phyloP scores from a whole-genome alignment of 2,329 filamentous ascomycete genomes.

The Hypoxylon sp. region DNA sequence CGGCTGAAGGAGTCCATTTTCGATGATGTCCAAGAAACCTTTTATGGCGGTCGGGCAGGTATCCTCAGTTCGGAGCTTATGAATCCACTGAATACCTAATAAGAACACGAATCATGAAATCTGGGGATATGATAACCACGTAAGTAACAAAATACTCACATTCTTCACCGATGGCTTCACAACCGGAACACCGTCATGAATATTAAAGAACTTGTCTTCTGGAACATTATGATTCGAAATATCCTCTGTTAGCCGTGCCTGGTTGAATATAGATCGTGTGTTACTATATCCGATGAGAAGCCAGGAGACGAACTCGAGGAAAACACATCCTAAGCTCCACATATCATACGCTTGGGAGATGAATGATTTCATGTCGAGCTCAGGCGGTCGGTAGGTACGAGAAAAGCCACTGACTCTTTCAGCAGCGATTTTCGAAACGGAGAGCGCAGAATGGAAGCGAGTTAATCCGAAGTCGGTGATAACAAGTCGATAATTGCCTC shows the following conservation, averaged over 20 bases:
- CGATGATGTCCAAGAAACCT: no score
- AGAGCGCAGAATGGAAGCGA: slow-evolving; percentile 27
- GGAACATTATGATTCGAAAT: not conserved
- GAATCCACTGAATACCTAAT: no score
- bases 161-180: slow-evolving; percentile 22
- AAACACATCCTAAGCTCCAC: slow-evolving; percentile 39
- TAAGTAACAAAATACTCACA: slow-evolving; percentile 10
- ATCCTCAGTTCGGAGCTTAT: no score
- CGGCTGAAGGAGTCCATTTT: no score
- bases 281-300: slow-evolving; percentile 21
- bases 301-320: slow-evolving; percentile 40
- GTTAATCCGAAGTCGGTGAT: slow-evolving; percentile 39
- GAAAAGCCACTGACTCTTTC: slow-evolving; percentile 18
- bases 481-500: slow-evolving; percentile 21
- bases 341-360: slow-evolving; percentile 37
- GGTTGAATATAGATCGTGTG: slow-evolving; percentile 7
- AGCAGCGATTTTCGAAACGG: slow-evolving; percentile 22
- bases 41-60: no score
- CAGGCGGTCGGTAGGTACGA: slow-evolving; percentile 32
- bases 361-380: slow-evolving; percentile 16
- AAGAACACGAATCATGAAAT: no score
- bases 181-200: slow-evolving; percentile 1
- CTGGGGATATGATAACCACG: no score
- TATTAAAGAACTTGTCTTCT: slow-evolving; percentile 43
- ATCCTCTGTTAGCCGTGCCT: slow-evolving; percentile 4